Percentiles rank a stretch among this genome's conserved stretches.
Evolutionary conservation across 495 filamentous ascomycete species (phyloP).

Genomic region (Physcia stellaris): DNA sequence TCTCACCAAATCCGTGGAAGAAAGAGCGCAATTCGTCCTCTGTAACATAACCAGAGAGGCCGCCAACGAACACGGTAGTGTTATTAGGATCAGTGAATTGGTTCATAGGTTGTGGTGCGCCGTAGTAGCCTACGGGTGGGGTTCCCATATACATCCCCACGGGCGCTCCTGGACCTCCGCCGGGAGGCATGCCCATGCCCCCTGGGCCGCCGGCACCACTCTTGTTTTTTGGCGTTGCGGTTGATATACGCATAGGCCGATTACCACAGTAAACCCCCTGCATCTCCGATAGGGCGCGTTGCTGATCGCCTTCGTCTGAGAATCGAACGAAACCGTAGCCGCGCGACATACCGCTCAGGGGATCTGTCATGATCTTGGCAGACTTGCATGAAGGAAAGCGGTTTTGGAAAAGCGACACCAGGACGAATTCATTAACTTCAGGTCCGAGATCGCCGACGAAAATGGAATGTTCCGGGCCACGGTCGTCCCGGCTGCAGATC

Average conservation of each 20-base stretch:
- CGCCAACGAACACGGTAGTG: conserved; percentile 97
- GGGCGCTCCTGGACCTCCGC: conserved; percentile 25
- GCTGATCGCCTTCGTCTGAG: conserved; percentile 85
- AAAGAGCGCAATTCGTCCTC: conserved; percentile 98
- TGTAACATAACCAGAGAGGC: conserved; percentile 94
- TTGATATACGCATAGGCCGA: conserved; percentile 96
- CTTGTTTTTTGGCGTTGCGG: conserved; percentile 95
- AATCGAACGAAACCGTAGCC: conserved; percentile 98
- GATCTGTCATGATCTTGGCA: conserved; percentile 99
- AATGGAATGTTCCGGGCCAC: conserved; percentile 89
- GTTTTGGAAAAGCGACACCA: conserved; percentile 91
- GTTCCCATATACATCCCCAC: conserved; percentile 55
- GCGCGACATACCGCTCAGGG: conserved; percentile 92
- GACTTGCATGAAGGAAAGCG: conserved; percentile 97
- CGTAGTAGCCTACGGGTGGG: conserved; percentile 71
- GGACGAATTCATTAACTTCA: conserved; percentile 96
- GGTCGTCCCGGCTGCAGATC: conserved; percentile 64
- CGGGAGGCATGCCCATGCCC: conserved; percentile 42
- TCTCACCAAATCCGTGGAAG: conserved; percentile 99
- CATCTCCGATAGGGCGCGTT: conserved; percentile 92
- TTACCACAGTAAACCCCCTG: conserved; percentile 99
- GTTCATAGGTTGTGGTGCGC: conserved; percentile 90
- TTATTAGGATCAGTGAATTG: conserved; percentile 99
- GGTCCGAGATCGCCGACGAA: conserved; percentile 97
- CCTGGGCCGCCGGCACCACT: conserved; percentile 41